Evolutionary conservation across 1,139 yeast genomes (phyloP).

Genomic region (Kazachstania sp.): DNA sequence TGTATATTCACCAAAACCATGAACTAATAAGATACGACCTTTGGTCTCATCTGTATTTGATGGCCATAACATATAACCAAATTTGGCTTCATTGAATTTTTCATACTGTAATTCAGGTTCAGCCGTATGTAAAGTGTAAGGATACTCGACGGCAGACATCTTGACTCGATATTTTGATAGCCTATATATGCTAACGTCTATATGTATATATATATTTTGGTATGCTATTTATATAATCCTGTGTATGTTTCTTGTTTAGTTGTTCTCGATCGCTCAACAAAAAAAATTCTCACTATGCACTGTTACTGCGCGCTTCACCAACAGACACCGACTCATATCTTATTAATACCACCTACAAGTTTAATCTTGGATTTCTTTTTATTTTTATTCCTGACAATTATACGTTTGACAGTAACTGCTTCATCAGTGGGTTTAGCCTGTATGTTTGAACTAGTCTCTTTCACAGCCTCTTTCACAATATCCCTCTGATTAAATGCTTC

Average conservation of each 20-base stretch:
- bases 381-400: conserved; percentile 3
- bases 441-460: neutral
- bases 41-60: neutral
- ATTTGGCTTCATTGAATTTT: conserved; percentile 23
- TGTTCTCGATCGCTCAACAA: too few relatives aligned
- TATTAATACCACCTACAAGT: neutral
- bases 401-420: conserved; percentile 1
- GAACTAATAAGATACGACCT: conserved; percentile 48
- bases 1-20: conserved; percentile 73
- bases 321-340: too few relatives aligned
- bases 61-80: conserved; percentile 27
- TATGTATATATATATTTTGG: neutral
- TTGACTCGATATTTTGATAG: too few relatives aligned
- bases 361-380: neutral
- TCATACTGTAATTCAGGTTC: conserved; percentile 23
- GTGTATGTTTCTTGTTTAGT: too few relatives aligned
- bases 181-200: too few relatives aligned
- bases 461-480: too few relatives aligned
- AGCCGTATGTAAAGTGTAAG: conserved; percentile 18
- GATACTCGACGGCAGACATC: conserved; percentile 9
- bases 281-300: too few relatives aligned
- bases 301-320: too few relatives aligned
- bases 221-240: too few relatives aligned
- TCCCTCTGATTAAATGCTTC: conserved; percentile 1
- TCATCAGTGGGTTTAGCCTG: neutral